Conservation (phyloP, 306 rosid genomes). For the Erythrophleum fordii region DNA sequence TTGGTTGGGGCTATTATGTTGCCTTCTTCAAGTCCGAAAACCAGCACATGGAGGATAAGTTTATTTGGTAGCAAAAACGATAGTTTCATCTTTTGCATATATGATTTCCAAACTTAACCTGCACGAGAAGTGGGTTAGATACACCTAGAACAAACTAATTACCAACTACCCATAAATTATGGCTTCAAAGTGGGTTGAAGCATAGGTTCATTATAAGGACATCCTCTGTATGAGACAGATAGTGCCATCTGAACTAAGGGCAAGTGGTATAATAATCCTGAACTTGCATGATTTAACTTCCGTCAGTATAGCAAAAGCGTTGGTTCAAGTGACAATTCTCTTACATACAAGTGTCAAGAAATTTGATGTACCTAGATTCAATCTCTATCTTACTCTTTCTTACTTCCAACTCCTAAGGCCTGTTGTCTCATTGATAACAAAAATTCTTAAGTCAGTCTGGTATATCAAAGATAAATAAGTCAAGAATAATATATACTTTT, state of each 20-base stretch:
- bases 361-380: neutral
- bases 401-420: too few species aligned
- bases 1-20: too few species aligned
- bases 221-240: neutral
- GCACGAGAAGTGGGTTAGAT: neutral
- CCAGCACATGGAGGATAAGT: neutral
- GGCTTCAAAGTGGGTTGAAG: neutral
- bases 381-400: too few species aligned
- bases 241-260: neutral
- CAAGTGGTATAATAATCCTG: slow-evolving; percentile 4
- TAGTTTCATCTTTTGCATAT: too few species aligned
- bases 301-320: too few species aligned
- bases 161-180: neutral
- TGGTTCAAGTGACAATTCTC: neutral
- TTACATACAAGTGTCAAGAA: neutral
- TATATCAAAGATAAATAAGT: too few species aligned
- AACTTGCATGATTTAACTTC: neutral
- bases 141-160: neutral
- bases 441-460: too few species aligned
- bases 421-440: too few species aligned
- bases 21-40: too few species aligned
- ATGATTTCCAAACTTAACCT: neutral
- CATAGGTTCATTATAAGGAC: slow-evolving; percentile 17
- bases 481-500: neutral
- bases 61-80: neutral